A percentile compares a stretch with the other conserved stretches of the same genome.
Conservation (phyloP, 768 basidiomycete genomes). For the Boletus reticuloceps region DNA sequence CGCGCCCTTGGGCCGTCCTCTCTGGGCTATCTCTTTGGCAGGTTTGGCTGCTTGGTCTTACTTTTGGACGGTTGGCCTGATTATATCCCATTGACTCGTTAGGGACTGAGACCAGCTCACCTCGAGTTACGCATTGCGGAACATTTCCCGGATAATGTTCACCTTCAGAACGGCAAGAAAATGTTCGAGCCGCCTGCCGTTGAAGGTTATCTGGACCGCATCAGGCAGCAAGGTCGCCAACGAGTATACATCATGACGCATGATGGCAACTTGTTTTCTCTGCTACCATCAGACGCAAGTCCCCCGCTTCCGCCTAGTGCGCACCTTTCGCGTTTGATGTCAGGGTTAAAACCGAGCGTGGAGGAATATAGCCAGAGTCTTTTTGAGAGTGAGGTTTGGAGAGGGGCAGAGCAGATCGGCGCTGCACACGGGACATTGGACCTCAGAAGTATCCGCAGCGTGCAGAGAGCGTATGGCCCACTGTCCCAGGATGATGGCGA, state of each 20-base stretch:
- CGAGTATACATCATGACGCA: constrained; percentile 70
- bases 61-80: constrained; percentile 10
- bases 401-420: constrained; percentile 64
- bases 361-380: constrained; percentile 34
- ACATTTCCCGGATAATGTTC: constrained; percentile 55
- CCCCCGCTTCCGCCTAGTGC: constrained; percentile 70
- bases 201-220: constrained; percentile 83
- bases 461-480: constrained; percentile 51
- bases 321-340: constrained; percentile 31
- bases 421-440: constrained; percentile 69
- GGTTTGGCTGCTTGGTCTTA: constrained; percentile 38
- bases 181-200: constrained; percentile 76
- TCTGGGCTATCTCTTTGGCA: constrained; percentile 73
- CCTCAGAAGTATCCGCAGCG: constrained; percentile 61
- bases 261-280: constrained; percentile 67
- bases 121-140: constrained; percentile 75
- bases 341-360: constrained; percentile 26
- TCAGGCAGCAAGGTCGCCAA: constrained; percentile 57
- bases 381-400: constrained; percentile 51
- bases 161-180: constrained; percentile 38
- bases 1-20: constrained; percentile 69
- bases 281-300: constrained; percentile 49
- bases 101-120: constrained; percentile 45
- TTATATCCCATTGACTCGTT: not conserved
- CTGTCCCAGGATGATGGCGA: constrained; percentile 29